These are phyloP conservation scores for Fabrea salina DNA, from an alignment of 169 alveolate species.

Conservation along the genomic window DNA sequence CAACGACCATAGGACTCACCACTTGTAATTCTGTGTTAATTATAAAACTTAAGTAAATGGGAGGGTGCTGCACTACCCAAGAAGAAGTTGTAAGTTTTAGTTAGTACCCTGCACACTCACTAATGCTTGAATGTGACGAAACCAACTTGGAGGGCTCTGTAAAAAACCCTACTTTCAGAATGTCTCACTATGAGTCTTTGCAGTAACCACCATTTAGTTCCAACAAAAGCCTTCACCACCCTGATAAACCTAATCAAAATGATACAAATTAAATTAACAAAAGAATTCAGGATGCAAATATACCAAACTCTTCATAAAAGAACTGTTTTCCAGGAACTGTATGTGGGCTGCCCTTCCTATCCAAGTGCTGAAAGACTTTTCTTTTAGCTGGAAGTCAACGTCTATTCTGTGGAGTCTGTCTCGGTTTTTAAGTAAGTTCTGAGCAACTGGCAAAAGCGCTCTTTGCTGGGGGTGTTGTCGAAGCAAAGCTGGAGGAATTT, in stretches of 20 bases:
- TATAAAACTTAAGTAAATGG: no score
- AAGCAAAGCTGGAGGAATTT: constrained; percentile 25
- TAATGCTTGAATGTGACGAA: no score
- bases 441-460: neutral
- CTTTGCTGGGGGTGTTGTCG: neutral
- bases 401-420: constrained; percentile 24
- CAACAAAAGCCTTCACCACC: no score
- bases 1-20: neutral
- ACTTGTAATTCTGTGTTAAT: no score
- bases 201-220: no score
- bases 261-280: neutral
- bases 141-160: no score
- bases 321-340: constrained; percentile 6
- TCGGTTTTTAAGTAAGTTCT: neutral
- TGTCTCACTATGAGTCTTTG: no score
- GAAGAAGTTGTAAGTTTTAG: no score
- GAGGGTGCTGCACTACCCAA: no score
- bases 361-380: neutral
- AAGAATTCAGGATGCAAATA: constrained; percentile 24
- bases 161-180: no score
- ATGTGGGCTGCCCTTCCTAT: constrained; percentile 28
- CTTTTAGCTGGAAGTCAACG: neutral
- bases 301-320: neutral
- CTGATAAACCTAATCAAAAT: no score
- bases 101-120: no score